Percentiles rank a stretch among this genome's conserved stretches.
Conservation (phyloP, 2,329 filamentous ascomycete species). For the Talaromyces sp. region DNA sequence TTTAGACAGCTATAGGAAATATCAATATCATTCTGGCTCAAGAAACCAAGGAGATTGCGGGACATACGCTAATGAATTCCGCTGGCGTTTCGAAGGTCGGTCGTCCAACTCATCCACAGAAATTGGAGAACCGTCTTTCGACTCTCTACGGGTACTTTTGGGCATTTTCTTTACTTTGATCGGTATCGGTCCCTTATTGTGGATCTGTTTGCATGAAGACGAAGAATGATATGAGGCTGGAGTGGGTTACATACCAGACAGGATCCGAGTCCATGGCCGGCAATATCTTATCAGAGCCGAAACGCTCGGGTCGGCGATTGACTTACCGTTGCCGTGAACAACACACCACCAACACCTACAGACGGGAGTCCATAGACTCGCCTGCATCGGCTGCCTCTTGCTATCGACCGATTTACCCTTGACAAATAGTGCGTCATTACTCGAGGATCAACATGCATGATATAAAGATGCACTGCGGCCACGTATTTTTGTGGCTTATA, state of each 20-base stretch:
- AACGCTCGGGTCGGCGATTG: neutral
- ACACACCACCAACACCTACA: neutral
- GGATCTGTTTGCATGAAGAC: neutral
- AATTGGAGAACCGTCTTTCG: conserved; percentile 2
- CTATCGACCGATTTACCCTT: neutral
- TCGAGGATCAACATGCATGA: neutral
- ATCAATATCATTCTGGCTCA: neutral
- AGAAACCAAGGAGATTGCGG: neutral
- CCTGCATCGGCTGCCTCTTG: neutral
- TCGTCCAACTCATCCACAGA: conserved; percentile 9
- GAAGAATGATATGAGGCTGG: neutral
- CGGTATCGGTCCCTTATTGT: neutral
- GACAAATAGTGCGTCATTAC: neutral
- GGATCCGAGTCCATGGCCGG: neutral
- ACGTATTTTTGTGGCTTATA: neutral
- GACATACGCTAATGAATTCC: conserved; percentile 19
- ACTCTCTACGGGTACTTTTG: neutral
- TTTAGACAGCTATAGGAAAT: conserved; percentile 11
- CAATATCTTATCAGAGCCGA: conserved; percentile 8
- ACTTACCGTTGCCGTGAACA: neutral
- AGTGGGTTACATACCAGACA: neutral
- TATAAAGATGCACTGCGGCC: conserved; percentile 2
- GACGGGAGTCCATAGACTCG: neutral
- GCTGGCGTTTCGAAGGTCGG: conserved; percentile 16
- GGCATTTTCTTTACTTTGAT: neutral